Evolutionary conservation across 108 stramenopile species (phyloP).

Genomic region (Cyclotella choctawhatcheeana): DNA sequence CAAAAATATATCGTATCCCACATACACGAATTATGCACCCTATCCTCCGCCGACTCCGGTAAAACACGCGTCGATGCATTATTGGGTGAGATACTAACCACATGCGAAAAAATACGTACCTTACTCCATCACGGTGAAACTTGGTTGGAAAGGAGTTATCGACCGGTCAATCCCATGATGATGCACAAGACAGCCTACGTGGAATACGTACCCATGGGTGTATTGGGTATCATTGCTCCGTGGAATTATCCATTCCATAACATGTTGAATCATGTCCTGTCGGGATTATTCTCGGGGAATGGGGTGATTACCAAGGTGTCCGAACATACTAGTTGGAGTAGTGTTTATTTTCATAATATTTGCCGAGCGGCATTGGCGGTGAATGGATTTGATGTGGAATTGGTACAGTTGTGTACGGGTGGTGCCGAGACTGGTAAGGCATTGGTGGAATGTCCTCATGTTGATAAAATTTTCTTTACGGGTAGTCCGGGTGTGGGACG

Average conservation of each 20-base stretch:
- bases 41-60: constrained; percentile 91
- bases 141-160: constrained; percentile 76
- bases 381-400: constrained; percentile 91
- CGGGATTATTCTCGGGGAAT: constrained; percentile 96
- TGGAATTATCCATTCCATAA: constrained; percentile 99
- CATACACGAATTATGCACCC: constrained; percentile 89
- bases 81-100: constrained; percentile 96
- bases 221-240: constrained; percentile 97
- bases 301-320: constrained; percentile 96
- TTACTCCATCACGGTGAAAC: constrained; percentile 87
- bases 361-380: constrained; percentile 82
- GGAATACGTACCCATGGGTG: constrained; percentile 96
- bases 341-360: constrained; percentile 84
- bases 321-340: constrained; percentile 94
- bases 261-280: constrained; percentile 95
- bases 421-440: constrained; percentile 94
- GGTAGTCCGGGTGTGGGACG: constrained; percentile 94
- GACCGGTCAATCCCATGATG: constrained; percentile 93
- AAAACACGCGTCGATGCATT: constrained; percentile 90
- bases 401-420: constrained; percentile 93
- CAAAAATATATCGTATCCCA: constrained; percentile 90
- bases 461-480: constrained; percentile 99
- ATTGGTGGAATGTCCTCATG: constrained; percentile 80
- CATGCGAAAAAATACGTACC: constrained; percentile 95
- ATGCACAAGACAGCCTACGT: constrained; percentile 96